Evolutionary conservation across 768 basidiomycete species (phyloP).

Genomic region (Hemileccinum rubropunctum): DNA sequence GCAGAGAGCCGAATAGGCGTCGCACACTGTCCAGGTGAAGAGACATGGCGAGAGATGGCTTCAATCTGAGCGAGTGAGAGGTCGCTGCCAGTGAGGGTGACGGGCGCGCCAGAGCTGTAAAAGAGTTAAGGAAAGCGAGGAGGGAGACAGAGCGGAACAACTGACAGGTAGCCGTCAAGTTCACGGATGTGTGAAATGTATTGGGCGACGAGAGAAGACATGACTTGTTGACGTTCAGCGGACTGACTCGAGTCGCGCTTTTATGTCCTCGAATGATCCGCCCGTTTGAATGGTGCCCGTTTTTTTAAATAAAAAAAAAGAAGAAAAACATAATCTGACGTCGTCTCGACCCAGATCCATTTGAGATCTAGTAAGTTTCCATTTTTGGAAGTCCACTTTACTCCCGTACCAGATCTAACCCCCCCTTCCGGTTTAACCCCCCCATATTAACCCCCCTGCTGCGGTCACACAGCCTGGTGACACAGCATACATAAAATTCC

Average conservation of each 20-base stretch:
- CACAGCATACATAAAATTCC: too few species aligned
- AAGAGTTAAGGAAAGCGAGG: conserved; percentile 2
- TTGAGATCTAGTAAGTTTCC: conserved; percentile 9
- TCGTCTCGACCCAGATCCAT: conserved; percentile 8
- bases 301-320: too few species aligned
- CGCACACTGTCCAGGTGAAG: conserved; percentile 30
- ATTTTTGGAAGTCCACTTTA: background rate
- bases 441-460: too few species aligned
- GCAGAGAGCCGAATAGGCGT: conserved; percentile 23
- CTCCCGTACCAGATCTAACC: background rate
- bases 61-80: conserved; percentile 76
- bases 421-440: too few species aligned
- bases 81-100: conserved; percentile 65
- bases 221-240: background rate
- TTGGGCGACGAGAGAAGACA: conserved; percentile 42
- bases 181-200: conserved; percentile 62
- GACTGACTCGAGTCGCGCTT: background rate
- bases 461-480: background rate
- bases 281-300: conserved; percentile 8
- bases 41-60: conserved; percentile 62
- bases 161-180: conserved; percentile 63
- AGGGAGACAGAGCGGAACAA: conserved; percentile 1
- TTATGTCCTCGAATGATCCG: conserved; percentile 17
- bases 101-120: conserved; percentile 55
- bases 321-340: conserved; percentile 19